Evolutionary conservation across 1,284 basidiomycete species (phyloP), one percentile per base, ranked within the genome.

Genomic region (Cutaneotrichosporon mucoides): DNA sequence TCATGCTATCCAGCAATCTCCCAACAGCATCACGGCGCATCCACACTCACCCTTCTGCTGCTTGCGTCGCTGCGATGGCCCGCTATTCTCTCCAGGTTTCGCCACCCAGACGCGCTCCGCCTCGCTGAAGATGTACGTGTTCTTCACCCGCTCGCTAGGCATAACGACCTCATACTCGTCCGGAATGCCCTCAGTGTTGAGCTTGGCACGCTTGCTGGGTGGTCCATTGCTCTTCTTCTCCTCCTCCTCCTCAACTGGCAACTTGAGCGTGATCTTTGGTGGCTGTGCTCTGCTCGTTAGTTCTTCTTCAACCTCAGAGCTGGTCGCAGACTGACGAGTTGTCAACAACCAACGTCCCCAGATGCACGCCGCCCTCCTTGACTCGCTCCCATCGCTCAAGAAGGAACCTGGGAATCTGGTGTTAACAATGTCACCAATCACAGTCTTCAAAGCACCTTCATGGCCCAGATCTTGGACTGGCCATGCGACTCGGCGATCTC

Each of bases 291-390:
- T 61, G 52, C 2, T 7, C 34, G 51, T 56, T 4, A 13, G 37
- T 24, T 5, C 34, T 33, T 33, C n/a, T 15, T 12, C 34, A 4
- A 15, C 24, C 24, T 24, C 24, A 24, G 24, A 24, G 24, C 24
- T 24, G 24, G 24, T 24, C 24, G 24, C 24, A 24, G 34, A 66
- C 73, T 59, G 55, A 78, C 78, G 65, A 66, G 57, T 79, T 79
- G 62, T 82, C 82, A 2, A 83, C 77, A 1, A 81, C 64, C 41
- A 83, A 75, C 3, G 77, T 79, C 4, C 81, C 82, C 12, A 83
- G 61, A 4, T 78, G 72, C 38, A 79, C 68, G 16, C 81, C 81
- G 16, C 76, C 76, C 53, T 79, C 73, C n/a, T 71, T 66, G 11
- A 81, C 76, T 16, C 72, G 66, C 61, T 73, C 72, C 82, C 82